These are phyloP conservation scores for Alternaria sp. DNA, from an alignment of 2,329 filamentous ascomycete genomes.

Conservation along the genomic window DNA sequence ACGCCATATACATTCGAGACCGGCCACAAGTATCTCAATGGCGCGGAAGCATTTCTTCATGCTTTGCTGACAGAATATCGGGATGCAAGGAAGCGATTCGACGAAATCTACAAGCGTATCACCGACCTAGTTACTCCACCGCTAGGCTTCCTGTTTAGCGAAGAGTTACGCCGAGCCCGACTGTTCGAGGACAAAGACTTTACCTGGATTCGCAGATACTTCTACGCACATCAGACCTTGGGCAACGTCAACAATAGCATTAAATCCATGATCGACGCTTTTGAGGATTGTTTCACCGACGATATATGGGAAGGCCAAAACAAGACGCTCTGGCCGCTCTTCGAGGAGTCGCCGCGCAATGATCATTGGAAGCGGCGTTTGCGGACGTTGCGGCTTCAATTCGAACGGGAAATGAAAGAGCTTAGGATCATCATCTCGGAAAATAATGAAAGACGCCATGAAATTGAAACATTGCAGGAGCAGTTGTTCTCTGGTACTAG, in stretches of 20 bases:
- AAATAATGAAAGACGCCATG: constrained; percentile 61
- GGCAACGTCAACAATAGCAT: constrained; percentile 66
- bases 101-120: constrained; percentile 63
- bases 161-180: constrained; percentile 61
- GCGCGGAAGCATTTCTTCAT: constrained; percentile 66
- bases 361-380: constrained; percentile 59
- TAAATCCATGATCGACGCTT: constrained; percentile 63
- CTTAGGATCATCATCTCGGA: constrained; percentile 56
- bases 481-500: constrained; percentile 69
- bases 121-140: constrained; percentile 66
- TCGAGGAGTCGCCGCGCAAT: constrained; percentile 55
- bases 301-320: constrained; percentile 65
- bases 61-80: constrained; percentile 65
- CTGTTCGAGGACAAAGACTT: constrained; percentile 67
- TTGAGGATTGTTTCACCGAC: constrained; percentile 63
- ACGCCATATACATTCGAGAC: constrained; percentile 63
- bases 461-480: constrained; percentile 64
- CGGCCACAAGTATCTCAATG: constrained; percentile 64
- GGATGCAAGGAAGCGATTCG: constrained; percentile 65
- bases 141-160: constrained; percentile 65
- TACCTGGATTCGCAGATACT: constrained; percentile 67
- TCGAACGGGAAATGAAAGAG: constrained; percentile 60
- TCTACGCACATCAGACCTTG: constrained; percentile 68
- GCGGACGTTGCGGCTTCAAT: constrained; percentile 54
- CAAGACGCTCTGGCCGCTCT: constrained; percentile 62